Percentiles rank a stretch among this genome's conserved stretches.
Conservation (phyloP, 2,329 filamentous ascomycete species). For the Trichoderma sp. region DNA sequence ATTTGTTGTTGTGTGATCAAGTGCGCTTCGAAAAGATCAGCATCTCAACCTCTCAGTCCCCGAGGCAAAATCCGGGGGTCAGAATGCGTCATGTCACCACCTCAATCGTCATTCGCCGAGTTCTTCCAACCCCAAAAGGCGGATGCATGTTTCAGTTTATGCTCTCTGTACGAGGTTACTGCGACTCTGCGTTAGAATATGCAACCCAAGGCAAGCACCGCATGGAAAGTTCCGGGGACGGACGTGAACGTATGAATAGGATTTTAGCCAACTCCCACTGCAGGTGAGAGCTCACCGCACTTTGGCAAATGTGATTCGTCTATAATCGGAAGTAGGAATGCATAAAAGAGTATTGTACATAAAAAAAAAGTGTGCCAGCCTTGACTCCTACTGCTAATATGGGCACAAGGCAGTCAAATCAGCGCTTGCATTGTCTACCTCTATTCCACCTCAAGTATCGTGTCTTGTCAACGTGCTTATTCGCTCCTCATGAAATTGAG, state of each 20-base stretch:
- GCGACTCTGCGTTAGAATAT: background rate
- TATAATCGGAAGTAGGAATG: background rate
- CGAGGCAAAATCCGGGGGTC: background rate
- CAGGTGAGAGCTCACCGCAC: slow-evolving; percentile 11
- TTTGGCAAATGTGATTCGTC: slow-evolving; percentile 7
- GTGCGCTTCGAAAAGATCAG: background rate
- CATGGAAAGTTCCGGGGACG: background rate
- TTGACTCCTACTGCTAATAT: background rate
- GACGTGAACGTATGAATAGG: background rate
- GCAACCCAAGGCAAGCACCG: background rate
- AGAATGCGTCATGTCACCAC: background rate
- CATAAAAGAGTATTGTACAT: background rate
- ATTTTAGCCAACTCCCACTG: background rate
- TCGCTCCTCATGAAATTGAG: slow-evolving; percentile 69
- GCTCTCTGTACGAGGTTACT: background rate
- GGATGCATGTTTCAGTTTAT: background rate
- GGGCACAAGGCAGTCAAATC: background rate
- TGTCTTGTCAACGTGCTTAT: slow-evolving; percentile 14
- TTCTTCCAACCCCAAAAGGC: background rate
- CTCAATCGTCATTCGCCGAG: background rate
- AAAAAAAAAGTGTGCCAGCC: background rate
- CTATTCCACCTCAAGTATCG: background rate
- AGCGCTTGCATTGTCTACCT: background rate
- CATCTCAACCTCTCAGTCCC: background rate
- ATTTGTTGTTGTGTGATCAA: background rate